These are phyloP conservation scores for Quercus robur DNA, from an alignment of 306 rosid genomes.

Conservation along the genomic window DNA sequence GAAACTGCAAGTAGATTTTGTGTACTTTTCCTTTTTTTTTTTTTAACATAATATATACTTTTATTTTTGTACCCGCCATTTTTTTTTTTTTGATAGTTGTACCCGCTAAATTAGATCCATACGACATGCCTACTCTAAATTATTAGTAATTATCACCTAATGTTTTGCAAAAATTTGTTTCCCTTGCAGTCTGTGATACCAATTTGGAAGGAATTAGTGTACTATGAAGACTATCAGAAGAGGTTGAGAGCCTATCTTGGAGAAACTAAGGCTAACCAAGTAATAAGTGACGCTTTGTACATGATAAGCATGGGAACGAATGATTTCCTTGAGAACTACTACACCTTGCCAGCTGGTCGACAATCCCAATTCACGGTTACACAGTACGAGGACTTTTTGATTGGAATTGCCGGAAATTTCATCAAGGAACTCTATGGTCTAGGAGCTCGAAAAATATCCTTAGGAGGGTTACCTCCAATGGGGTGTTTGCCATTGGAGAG, in stretches of 20 bases:
- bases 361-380: conserved; percentile 43
- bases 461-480: conserved; percentile 95
- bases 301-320: conserved; percentile 81
- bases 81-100: too few relatives aligned
- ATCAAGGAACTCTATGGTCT: conserved; percentile 48
- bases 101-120: neutral
- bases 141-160: neutral
- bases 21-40: too few relatives aligned
- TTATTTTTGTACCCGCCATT: neutral
- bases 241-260: conserved; percentile 55
- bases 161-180: neutral
- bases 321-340: conserved; percentile 87
- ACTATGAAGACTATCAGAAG: conserved; percentile 65
- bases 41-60: neutral
- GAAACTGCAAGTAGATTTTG: too few relatives aligned
- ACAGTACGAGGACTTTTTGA: conserved; percentile 53
- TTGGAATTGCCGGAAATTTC: conserved; percentile 62
- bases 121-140: neutral
- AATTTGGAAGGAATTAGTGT: conserved; percentile 72
- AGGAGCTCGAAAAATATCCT: conserved; percentile 83
- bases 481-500: conserved; percentile 93
- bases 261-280: conserved; percentile 39
- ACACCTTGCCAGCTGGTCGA: conserved; percentile 46
- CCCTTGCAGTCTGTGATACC: conserved; percentile 77
- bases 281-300: conserved; percentile 52